Evolutionary conservation across 208 protist genomes (phyloP).

Genomic region (Tritrichomonas musculus): DNA sequence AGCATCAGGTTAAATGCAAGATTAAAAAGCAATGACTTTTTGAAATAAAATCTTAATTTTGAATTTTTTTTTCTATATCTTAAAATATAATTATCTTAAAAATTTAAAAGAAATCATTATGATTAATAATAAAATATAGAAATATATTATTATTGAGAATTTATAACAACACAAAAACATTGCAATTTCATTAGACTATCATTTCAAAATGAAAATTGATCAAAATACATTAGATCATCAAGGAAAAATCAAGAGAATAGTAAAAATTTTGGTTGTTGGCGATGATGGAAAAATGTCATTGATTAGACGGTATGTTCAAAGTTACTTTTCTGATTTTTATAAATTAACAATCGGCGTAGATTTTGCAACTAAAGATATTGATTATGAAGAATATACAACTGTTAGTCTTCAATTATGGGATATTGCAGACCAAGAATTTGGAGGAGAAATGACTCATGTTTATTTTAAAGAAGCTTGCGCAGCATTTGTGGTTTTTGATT

Average conservation of each 20-base stretch:
- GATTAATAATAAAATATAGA: too few relatives aligned
- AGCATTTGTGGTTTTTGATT: not conserved
- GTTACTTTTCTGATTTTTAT: not conserved
- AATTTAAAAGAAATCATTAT: too few relatives aligned
- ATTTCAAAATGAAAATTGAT: too few relatives aligned
- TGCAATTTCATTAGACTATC: too few relatives aligned
- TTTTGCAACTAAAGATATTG: not conserved
- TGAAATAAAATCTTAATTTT: too few relatives aligned
- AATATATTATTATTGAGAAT: too few relatives aligned
- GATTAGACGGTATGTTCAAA: not conserved
- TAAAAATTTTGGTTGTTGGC: not conserved
- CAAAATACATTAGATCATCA: not conserved
- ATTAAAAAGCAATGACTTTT: too few relatives aligned
- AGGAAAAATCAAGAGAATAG: not conserved
- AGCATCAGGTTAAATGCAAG: too few relatives aligned
- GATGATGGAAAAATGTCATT: not conserved
- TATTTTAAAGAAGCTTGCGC: not conserved
- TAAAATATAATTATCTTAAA: too few relatives aligned
- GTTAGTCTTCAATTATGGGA: not conserved
- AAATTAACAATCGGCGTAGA: not conserved
- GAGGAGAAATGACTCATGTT: not conserved
- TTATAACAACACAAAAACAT: too few relatives aligned
- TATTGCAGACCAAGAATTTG: not conserved
- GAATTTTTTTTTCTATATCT: too few relatives aligned
- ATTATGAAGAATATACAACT: not conserved